phyloP scores from a whole-genome alignment of 2,329 filamentous ascomycete genomes.

The Trichoderma sp. region DNA sequence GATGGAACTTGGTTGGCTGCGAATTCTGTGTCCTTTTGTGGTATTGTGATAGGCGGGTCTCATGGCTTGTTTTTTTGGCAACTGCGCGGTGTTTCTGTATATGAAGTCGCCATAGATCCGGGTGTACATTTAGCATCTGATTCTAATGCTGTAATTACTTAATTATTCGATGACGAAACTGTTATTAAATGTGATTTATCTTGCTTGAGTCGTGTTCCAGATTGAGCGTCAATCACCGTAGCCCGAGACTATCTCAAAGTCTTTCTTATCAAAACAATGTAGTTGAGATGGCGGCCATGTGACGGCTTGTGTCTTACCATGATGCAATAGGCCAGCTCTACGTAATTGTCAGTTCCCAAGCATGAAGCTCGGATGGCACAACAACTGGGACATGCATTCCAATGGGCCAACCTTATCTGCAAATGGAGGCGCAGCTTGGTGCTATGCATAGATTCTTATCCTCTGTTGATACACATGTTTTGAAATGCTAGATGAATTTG shows the following conservation, averaged over 20 bases:
- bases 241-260: background rate
- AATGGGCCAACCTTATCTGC: background rate
- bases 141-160: slow-evolving; percentile 45
- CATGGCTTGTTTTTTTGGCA: slow-evolving; percentile 7
- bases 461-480: background rate
- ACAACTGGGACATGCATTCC: background rate
- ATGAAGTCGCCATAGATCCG: slow-evolving; percentile 25
- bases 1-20: background rate
- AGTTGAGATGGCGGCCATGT: background rate
- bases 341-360: background rate
- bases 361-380: background rate
- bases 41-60: slow-evolving; percentile 19
- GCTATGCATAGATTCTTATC: background rate
- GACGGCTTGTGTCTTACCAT: background rate
- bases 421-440: background rate
- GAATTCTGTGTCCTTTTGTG: slow-evolving; percentile 7
- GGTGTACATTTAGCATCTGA: slow-evolving; percentile 38
- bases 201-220: background rate
- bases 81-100: slow-evolving; percentile 25
- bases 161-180: slow-evolving; percentile 8
- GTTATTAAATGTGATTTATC: background rate
- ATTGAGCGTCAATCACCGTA: background rate
- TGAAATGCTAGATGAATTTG: background rate
- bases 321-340: background rate
- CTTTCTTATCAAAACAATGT: background rate